These are phyloP conservation scores for Parasarocladium wereldwijsianum DNA, from an alignment of 2,329 filamentous ascomycete genomes.

Conservation along the genomic window DNA sequence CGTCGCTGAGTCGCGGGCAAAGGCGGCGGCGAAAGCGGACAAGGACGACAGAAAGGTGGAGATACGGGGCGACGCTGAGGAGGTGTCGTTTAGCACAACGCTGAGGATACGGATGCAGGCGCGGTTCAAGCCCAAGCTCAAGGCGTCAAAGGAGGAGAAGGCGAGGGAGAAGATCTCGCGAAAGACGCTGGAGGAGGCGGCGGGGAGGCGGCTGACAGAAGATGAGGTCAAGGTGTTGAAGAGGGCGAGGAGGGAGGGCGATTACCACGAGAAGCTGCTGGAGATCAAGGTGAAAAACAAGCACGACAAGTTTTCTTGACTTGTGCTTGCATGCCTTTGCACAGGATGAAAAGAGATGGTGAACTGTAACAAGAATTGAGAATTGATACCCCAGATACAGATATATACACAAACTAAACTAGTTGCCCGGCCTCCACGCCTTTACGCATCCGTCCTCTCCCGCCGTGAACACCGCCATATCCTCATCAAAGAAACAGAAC, in stretches of 20 bases:
- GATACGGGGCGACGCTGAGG: constrained; percentile 61
- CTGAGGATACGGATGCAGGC: constrained; percentile 87
- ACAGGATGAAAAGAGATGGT: no score
- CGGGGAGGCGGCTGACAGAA: constrained; percentile 62
- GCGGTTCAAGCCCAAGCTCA: constrained; percentile 73
- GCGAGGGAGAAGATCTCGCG: constrained; percentile 73
- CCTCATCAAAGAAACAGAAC: constrained; percentile 49
- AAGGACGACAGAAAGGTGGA: constrained; percentile 22
- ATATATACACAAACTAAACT: no score
- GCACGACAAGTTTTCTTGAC: constrained; percentile 63
- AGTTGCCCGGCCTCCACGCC: constrained; percentile 31
- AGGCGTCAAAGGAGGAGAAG: constrained; percentile 69
- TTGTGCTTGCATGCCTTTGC: no score
- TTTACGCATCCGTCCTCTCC: constrained; percentile 45
- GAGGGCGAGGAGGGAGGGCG: constrained; percentile 68
- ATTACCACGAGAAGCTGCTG: constrained; percentile 77
- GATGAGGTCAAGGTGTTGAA: constrained; percentile 77
- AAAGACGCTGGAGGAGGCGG: constrained; percentile 70
- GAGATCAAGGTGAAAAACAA: constrained; percentile 85
- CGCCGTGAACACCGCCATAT: constrained; percentile 41
- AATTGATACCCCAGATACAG: no score
- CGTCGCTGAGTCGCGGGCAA: constrained; percentile 36
- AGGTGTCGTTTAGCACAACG: constrained; percentile 53
- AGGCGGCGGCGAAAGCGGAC: constrained; percentile 27
- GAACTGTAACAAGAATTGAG: no score